phyloP scores from a whole-genome alignment of 768 basidiomycete species.

The Strobilomyces echinocephalus region DNA sequence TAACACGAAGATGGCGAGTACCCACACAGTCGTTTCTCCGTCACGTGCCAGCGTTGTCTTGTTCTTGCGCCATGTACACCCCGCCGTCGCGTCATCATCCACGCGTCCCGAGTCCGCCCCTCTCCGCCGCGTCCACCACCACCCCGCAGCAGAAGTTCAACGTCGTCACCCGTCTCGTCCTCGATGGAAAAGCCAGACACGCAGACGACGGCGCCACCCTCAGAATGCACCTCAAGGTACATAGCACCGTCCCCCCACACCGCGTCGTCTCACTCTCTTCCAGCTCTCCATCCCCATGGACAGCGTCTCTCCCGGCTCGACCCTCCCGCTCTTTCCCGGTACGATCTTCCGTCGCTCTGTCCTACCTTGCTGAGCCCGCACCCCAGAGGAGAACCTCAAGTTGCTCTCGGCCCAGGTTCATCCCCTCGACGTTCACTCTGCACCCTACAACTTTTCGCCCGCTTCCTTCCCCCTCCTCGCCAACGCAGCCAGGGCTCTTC shows the following conservation, averaged over 20 bases:
- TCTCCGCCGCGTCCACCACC: slow-evolving; percentile 40
- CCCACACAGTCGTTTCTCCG: slow-evolving; percentile 20
- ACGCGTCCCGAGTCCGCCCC: slow-evolving; percentile 29
- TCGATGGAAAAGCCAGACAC: slow-evolving; percentile 69
- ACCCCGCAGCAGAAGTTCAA: slow-evolving; percentile 50
- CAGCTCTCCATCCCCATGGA: slow-evolving; percentile 70
- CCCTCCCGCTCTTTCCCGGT: slow-evolving; percentile 73
- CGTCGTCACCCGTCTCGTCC: slow-evolving; percentile 66
- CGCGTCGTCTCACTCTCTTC: not conserved
- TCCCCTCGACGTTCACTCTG: slow-evolving; percentile 65
- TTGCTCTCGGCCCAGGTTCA: slow-evolving; percentile 70
- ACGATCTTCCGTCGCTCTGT: slow-evolving; percentile 8
- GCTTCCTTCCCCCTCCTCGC: slow-evolving; percentile 57
- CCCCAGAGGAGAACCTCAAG: slow-evolving; percentile 73
- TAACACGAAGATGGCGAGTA: slow-evolving; percentile 4
- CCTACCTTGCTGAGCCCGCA: not conserved
- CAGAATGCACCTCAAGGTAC: slow-evolving; percentile 74
- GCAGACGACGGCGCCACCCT: slow-evolving; percentile 62
- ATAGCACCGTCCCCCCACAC: slow-evolving; percentile 3
- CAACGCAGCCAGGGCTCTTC: slow-evolving; percentile 65
- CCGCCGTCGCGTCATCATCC: slow-evolving; percentile 5
- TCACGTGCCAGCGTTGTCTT: slow-evolving; percentile 15
- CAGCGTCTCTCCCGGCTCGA: slow-evolving; percentile 57
- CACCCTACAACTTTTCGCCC: slow-evolving; percentile 73
- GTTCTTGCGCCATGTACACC: slow-evolving; percentile 10